Base-by-base conservation (phyloP, 805 yeast species). In the Candida lessepsii region DNA sequence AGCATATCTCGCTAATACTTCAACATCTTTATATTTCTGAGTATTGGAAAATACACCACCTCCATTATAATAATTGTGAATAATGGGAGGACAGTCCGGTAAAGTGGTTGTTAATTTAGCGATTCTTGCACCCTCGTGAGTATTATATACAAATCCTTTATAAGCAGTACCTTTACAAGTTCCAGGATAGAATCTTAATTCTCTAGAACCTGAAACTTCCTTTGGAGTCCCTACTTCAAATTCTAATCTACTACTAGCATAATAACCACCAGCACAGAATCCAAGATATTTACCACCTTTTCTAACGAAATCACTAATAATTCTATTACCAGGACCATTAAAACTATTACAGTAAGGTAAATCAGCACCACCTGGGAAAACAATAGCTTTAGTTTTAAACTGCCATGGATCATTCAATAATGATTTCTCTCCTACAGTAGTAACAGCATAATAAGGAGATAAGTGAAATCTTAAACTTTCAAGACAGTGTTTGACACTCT, bases 311-410 rank as follows among this genome's bases (percentile, higher is more conserved):
- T 77, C 77, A 19, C 65, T 59, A 46, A 88, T 86, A 27, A 70
- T 66, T 8, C 63, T 52, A 52, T 83, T 86, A 0, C 89, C 87
- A 1, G 61, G 63, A 1, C 95, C 91, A 53, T 83, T 81, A 47
- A 95, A 73, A 3, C 74, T 77, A 38, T 72, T 68, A 47, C 96
- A 86, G 49, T 83, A 78, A 0, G 97, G 97, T 37, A 88, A 65
- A 57, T 93, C 99, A 1, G 98, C 97, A 6, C 99, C 99, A 3
- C 99, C 99, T 0, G 99, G 99, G 19, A 93, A 60, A 1, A 89
- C 96, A 30, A 93, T 56, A 47, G 86, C 66, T 0, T 95, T 68
- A 0, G 97, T 86, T 53, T 86, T 86, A 6, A 76, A 53, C 47
- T 75, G 73, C 99, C 99, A 93, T 0, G 99, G 97, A 53, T 93